phyloP scores from a whole-genome alignment of 306 rosid species.

The Vachellia collinsii region DNA sequence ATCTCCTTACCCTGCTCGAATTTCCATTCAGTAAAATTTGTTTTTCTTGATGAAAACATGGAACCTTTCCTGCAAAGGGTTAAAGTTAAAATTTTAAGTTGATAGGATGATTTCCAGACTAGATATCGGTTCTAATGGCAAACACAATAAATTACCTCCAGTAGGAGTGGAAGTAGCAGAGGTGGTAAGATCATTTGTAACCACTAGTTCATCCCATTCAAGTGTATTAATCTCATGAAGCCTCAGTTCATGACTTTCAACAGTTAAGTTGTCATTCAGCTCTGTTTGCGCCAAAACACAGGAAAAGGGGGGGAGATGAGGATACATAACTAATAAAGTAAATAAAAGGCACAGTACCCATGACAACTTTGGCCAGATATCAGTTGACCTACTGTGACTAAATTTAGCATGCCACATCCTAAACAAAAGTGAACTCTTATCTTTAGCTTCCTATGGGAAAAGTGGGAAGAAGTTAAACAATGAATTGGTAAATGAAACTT shows the following conservation, averaged over 20 bases:
- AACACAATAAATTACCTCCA: constrained; percentile 66
- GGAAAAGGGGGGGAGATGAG: constrained; percentile 22
- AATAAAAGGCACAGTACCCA: constrained; percentile 27
- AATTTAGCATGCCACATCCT: constrained; percentile 14
- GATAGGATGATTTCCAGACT: constrained; percentile 31
- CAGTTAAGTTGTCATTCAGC: constrained; percentile 44
- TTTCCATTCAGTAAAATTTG: constrained; percentile 52
- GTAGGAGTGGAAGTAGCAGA: constrained; percentile 41
- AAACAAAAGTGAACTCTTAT: constrained; percentile 14
- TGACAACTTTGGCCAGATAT: constrained; percentile 12
- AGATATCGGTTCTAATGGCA: constrained; percentile 30
- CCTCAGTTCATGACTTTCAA: constrained; percentile 59
- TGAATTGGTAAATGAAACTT: not conserved
- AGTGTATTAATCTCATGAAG: constrained; percentile 96
- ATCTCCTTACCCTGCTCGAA: constrained; percentile 61
- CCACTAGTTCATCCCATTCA: constrained; percentile 97
- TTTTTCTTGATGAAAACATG: constrained; percentile 57
- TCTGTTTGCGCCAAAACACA: constrained; percentile 53
- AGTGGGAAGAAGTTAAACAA: constrained; percentile 21
- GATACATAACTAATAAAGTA: constrained; percentile 28
- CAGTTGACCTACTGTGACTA: not conserved
- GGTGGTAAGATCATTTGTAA: constrained; percentile 51
- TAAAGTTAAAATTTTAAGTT: constrained; percentile 32
- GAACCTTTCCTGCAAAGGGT: constrained; percentile 50
- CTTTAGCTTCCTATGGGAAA: constrained; percentile 31